phyloP scores from a whole-genome alignment of 257 asterid genomes.

The Petrea volubilis region DNA sequence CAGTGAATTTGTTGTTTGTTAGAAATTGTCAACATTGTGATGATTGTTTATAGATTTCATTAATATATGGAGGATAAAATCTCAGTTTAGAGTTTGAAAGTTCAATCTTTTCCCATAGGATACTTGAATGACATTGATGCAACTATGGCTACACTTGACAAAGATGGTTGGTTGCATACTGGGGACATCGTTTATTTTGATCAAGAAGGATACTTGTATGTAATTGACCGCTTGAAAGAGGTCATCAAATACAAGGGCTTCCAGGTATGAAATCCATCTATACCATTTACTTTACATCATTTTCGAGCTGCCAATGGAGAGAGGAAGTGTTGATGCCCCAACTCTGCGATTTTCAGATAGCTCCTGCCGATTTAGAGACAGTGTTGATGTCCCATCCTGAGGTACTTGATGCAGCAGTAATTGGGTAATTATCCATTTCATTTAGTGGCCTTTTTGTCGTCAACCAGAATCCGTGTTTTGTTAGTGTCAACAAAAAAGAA shows the following conservation, averaged over 20 bases:
- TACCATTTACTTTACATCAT: background rate
- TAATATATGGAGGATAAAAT: background rate
- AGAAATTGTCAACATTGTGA: background rate
- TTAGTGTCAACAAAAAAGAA: too few relatives aligned
- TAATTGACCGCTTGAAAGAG: constrained; percentile 84
- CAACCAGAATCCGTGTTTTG: too few relatives aligned
- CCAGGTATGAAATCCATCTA: constrained; percentile 52
- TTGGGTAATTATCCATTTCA: constrained; percentile 45
- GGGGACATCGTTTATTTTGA: constrained; percentile 86
- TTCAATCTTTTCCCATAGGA: constrained; percentile 41
- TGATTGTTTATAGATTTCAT: background rate
- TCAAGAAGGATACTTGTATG: constrained; percentile 66
- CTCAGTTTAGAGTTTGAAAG: constrained; percentile 7
- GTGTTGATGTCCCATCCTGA: constrained; percentile 63
- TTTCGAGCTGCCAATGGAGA: background rate
- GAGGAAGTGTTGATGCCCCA: constrained; percentile 3
- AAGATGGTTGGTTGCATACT: constrained; percentile 82
- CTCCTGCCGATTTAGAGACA: constrained; percentile 91
- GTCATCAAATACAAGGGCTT: constrained; percentile 84
- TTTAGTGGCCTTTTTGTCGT: background rate
- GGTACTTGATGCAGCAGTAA: constrained; percentile 76
- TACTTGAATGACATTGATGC: constrained; percentile 68
- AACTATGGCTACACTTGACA: constrained; percentile 52
- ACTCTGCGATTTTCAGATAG: constrained; percentile 49
- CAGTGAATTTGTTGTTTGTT: background rate